Base-by-base conservation (phyloP, 1,284 basidiomycete genomes). In the Stereum hirsutum region DNA sequence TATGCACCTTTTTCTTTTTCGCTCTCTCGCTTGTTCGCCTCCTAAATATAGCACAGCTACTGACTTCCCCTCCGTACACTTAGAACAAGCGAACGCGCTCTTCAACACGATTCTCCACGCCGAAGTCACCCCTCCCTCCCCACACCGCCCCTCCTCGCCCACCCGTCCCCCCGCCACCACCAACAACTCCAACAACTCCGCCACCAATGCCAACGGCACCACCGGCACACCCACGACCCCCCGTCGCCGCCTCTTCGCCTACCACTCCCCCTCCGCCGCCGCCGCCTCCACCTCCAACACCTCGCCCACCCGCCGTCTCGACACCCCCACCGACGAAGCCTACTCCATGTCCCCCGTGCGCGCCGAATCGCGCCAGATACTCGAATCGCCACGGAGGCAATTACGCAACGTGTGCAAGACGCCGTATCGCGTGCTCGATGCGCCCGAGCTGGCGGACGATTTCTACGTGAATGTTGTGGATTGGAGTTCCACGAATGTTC, bases 401-500 rank as follows among this genome's bases (percentile, higher is more conserved):
- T 74, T 90, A 2, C 77, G 95, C 26, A 82, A 75, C 47, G 83
- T 98, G 1, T 89, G 87, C 65, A 94, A 95, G 60, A 96, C 95
- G 0, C 96, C 96, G 0, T 99, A 95, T 69, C 86, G 97, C 51
- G 95, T 99, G 0, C 76, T 99, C 19, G 95, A 99, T 58, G 96
- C 96, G 1, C 96, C 95, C 0, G 94, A 98, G 49, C 78, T 99
- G 5, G 88, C 89, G 50, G 95, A 99, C 61, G 96, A 99, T 60
- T 99, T 97, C 63, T 99, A 99, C 57, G 82, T 99, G 49, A 99
- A 99, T 56, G 74, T 99, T 14, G 93, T 99, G 14, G 95, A 98
- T 51, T 99, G 96, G 95, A 92, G 88, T 1, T 86, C 82, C 42
- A 93, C 89, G 6, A 97, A 99, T 58, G 81, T 97, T 0, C 78